Conservation (phyloP, 768 basidiomycete genomes). For the Tulasnella sp. region DNA sequence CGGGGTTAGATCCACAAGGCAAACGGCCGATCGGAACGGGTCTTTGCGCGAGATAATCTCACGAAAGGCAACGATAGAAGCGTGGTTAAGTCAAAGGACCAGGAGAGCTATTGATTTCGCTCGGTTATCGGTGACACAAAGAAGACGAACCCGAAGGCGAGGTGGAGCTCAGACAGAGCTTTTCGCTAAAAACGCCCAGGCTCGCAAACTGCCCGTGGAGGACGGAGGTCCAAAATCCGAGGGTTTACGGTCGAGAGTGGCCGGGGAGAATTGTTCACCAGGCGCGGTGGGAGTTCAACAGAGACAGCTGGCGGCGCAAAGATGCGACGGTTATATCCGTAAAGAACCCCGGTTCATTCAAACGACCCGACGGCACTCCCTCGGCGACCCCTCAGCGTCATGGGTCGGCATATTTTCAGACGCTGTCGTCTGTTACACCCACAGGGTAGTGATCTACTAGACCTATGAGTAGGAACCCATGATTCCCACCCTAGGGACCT, state of each 20-base stretch:
- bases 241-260: background rate
- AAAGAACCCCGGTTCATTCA: background rate
- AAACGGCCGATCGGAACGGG: slow-evolving; percentile 3
- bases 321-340: slow-evolving; percentile 1
- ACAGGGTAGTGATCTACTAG: background rate
- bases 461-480: background rate
- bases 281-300: slow-evolving; percentile 7
- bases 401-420: background rate
- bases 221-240: background rate
- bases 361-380: slow-evolving; percentile 1
- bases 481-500: background rate
- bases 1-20: background rate
- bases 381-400: background rate
- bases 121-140: slow-evolving; percentile 5
- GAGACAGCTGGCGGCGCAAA: background rate
- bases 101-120: background rate
- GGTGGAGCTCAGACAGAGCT: background rate
- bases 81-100: background rate
- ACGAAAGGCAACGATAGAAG: background rate
- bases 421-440: background rate
- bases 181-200: background rate
- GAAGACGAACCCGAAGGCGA: background rate
- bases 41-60: slow-evolving; percentile 9
- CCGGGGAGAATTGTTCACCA: background rate
- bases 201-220: background rate